A percentile compares a stretch with the other conserved stretches of the same genome.
phyloP scores from a whole-genome alignment of 2,329 filamentous ascomycete genomes.

The Aspergillus fischeri region DNA sequence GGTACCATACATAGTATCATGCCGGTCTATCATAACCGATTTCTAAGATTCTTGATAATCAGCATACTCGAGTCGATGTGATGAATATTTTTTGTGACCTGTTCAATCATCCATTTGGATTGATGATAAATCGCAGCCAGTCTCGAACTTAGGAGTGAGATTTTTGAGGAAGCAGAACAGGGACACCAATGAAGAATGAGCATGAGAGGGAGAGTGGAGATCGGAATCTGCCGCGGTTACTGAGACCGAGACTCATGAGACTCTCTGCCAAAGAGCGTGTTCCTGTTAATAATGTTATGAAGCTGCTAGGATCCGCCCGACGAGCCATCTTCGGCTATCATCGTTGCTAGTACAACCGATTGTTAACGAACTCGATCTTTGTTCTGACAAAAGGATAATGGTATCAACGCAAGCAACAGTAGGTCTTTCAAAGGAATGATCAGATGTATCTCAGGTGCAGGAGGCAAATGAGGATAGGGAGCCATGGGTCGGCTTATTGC shows the following conservation, averaged over 20 bases:
- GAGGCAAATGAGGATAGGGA: background rate
- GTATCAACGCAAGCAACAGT: background rate
- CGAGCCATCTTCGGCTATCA: background rate
- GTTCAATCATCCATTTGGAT: background rate
- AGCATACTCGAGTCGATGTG: background rate
- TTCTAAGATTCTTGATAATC: background rate
- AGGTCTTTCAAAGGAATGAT: background rate
- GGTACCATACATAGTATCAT: too few species aligned
- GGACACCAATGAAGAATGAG: slow-evolving; percentile 1
- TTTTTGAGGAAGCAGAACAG: background rate
- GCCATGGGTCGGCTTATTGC: background rate
- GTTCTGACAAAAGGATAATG: background rate
- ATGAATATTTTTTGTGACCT: background rate
- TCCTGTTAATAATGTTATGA: slow-evolving; percentile 22
- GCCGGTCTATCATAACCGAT: background rate
- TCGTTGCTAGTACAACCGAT: background rate
- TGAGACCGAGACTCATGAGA: background rate
- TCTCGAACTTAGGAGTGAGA: background rate
- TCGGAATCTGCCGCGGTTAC: slow-evolving; percentile 6
- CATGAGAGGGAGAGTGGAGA: background rate
- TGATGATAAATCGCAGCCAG: background rate
- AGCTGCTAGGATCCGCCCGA: background rate
- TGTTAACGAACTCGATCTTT: background rate
- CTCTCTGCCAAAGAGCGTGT: slow-evolving; percentile 18
- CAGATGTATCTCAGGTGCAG: background rate